Conservation (phyloP, 345 rosid genomes). For the Citrus unshiu region DNA sequence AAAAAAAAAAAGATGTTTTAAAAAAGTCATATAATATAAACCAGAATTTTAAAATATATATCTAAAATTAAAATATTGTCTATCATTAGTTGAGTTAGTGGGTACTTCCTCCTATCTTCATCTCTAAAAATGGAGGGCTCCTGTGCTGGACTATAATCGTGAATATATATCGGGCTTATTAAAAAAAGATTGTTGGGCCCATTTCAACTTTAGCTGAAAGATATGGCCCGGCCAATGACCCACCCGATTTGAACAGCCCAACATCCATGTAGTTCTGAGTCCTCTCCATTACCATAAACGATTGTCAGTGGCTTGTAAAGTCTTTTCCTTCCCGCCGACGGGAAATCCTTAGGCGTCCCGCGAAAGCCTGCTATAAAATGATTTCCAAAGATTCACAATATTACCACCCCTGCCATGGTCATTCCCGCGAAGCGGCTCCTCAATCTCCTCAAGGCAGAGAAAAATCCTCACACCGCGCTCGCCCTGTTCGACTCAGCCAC, state of each 20-base stretch:
- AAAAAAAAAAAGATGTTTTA: too few species aligned
- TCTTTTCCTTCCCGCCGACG: neutral
- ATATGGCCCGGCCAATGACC: neutral
- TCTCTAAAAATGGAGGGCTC: too few species aligned
- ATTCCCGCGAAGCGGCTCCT: slow-evolving; percentile 60
- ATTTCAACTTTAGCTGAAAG: neutral
- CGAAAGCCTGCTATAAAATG: slow-evolving; percentile 12
- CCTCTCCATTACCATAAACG: too few species aligned
- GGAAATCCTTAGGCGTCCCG: neutral
- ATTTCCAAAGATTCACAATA: slow-evolving; percentile 1
- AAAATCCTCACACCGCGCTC: slow-evolving; percentile 45
- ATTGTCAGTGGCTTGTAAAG: neutral
- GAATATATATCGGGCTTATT: too few species aligned
- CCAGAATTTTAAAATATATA: too few species aligned
- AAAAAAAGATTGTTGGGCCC: neutral
- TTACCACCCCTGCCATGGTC: slow-evolving; percentile 38
- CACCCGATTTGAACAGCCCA: neutral
- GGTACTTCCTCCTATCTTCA: too few species aligned
- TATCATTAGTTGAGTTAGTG: too few species aligned
- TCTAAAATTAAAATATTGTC: too few species aligned
- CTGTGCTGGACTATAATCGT: too few species aligned
- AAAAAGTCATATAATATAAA: too few species aligned
- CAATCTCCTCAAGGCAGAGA: slow-evolving; percentile 61
- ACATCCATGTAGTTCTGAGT: neutral
- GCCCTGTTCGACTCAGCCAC: slow-evolving; percentile 61